These are phyloP conservation scores for Cladophialophora psammophila DNA, from an alignment of 2,329 filamentous ascomycete species.

Conservation along the genomic window DNA sequence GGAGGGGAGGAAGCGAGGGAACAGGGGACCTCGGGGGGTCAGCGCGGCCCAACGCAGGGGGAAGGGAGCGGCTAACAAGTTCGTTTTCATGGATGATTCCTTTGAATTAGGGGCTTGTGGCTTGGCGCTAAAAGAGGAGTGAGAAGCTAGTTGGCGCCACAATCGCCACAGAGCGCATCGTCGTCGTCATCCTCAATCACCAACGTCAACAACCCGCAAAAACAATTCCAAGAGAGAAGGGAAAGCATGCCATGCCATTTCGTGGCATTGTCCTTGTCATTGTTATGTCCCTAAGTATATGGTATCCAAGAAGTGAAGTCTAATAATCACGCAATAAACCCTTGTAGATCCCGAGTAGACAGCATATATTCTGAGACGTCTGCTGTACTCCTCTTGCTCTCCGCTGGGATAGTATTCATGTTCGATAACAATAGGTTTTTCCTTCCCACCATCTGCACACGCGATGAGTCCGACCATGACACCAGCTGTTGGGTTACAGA, in stretches of 20 bases:
- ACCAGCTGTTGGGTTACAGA: neutral
- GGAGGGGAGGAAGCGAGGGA: neutral
- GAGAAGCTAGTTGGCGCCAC: neutral
- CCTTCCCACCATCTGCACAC: conserved; percentile 38
- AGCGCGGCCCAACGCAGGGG: neutral
- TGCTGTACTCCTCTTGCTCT: neutral
- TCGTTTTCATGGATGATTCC: neutral
- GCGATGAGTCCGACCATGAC: conserved; percentile 17
- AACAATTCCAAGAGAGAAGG: neutral
- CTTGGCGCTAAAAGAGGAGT: neutral
- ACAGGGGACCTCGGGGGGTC: too few species aligned
- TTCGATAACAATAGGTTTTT: conserved; percentile 15
- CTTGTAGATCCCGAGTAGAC: conserved; percentile 15
- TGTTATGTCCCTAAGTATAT: conserved; percentile 11
- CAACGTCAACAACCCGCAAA: neutral
- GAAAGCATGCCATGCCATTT: neutral
- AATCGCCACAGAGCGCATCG: neutral
- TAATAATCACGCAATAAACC: conserved; percentile 4
- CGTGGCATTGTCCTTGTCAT: neutral
- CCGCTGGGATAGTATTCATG: conserved; percentile 11
- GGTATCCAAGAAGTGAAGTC: conserved; percentile 27
- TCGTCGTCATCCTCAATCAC: neutral
- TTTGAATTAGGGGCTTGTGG: neutral
- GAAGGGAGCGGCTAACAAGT: neutral
- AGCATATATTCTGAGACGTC: neutral